Base-by-base conservation (phyloP, 306 rosid genomes). In the Rubus parviflorus region DNA sequence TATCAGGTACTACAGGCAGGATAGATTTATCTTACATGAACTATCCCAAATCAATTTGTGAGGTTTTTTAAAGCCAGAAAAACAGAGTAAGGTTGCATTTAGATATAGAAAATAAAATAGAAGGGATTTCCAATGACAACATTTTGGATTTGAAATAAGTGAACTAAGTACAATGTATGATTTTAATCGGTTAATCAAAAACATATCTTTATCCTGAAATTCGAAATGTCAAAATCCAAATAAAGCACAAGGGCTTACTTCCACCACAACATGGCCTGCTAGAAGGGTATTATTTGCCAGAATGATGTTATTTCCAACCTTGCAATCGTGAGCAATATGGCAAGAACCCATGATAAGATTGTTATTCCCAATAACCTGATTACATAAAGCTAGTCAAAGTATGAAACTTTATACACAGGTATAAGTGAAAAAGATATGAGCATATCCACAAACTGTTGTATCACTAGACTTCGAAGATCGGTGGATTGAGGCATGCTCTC, bases 271-370 rank as follows among this genome's bases (percentile, higher is more conserved):
- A 81, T 90, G 97, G 51, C 99, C 97, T 51, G 92, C 99, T 43
- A 95, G 88, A 75, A 90, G 95, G 54, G 99, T 95, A 70, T 79
- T 88, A 68, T 95, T 95, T 20, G 97, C 99, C 81, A 95, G 87
- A 80, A 95, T 92, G 79, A 88, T 87, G 81, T 78, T 72, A 86
- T 80, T 85, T 37, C 99, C 97, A 57, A 95, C 74, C 86, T 92
- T 95, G 87, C 97, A 95, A 79, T 95, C 97, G 75, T 92, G 97
- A 77, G 99, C 99, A 81, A 95, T 88, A 85, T 90, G 99, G 87
- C 96, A 89, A 62, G 96, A 90, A 63, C 99, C 99, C 99, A 95
- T 95, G 65, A 95, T 90, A 58, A 95, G 93, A 90, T 95, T 95
- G 77, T 79, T 86, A 62, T 89, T 84, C 22, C 99, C 96, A 82